phyloP scores from a whole-genome alignment of 345 rosid genomes.

The Trapa incisa region DNA sequence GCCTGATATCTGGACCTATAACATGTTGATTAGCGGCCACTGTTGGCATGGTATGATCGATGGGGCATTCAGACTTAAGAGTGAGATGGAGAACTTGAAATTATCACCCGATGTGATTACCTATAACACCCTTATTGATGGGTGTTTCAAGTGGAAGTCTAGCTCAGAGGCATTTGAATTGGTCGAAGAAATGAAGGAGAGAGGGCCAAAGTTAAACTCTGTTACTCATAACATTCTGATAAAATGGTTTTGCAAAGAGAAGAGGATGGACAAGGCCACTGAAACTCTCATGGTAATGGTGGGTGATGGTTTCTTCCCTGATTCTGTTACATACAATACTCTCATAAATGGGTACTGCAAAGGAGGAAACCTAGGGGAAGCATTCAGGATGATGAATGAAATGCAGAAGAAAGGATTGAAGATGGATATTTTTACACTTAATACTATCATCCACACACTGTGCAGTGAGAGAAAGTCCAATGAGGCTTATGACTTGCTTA shows the following conservation, averaged over 20 bases:
- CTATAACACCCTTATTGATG: slow-evolving; percentile 66
- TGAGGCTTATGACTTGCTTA: slow-evolving; percentile 43
- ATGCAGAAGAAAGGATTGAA: slow-evolving; percentile 61
- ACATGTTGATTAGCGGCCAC: slow-evolving; percentile 50
- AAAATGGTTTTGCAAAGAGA: slow-evolving; percentile 69
- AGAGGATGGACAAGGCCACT: slow-evolving; percentile 52
- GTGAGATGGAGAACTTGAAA: slow-evolving; percentile 56
- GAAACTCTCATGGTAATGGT: slow-evolving; percentile 37
- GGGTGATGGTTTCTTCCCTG: slow-evolving; percentile 44
- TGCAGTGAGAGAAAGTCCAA: slow-evolving; percentile 48
- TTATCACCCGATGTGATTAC: slow-evolving; percentile 69
- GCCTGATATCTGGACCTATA: slow-evolving; percentile 62
- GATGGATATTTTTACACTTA: slow-evolving; percentile 60
- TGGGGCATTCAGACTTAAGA: slow-evolving; percentile 47
- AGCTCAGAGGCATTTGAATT: slow-evolving; percentile 38
- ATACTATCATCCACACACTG: slow-evolving; percentile 49
- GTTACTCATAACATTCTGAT: slow-evolving; percentile 51
- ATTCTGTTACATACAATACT: slow-evolving; percentile 60
- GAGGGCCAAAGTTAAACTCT: slow-evolving; percentile 42
- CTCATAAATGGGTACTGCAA: slow-evolving; percentile 51
- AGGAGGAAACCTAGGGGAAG: slow-evolving; percentile 45
- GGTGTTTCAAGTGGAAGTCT: slow-evolving; percentile 41
- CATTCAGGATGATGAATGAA: slow-evolving; percentile 56
- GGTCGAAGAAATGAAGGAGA: slow-evolving; percentile 50
- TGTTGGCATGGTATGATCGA: slow-evolving; percentile 43